These are phyloP conservation scores for Xylaria scruposa DNA, from an alignment of 495 filamentous ascomycete genomes.

Conservation along the genomic window DNA sequence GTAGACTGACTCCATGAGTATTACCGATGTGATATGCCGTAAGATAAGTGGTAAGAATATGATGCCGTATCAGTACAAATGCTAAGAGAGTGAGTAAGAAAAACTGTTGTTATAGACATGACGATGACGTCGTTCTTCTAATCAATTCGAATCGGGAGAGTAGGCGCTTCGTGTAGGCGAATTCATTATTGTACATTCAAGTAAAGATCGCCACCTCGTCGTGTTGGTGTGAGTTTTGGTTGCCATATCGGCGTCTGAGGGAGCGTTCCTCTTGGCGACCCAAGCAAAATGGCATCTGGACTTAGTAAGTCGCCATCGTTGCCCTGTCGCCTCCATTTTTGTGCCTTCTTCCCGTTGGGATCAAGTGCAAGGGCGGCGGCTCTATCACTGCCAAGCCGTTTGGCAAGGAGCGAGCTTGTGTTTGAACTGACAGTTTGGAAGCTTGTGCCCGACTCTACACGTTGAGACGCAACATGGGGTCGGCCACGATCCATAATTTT, in stretches of 20 bases:
- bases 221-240: conserved; percentile 51
- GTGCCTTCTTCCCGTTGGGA: conserved; percentile 31
- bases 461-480: conserved; percentile 18
- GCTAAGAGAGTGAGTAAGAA: neutral
- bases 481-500: conserved; percentile 7
- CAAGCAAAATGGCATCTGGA: conserved; percentile 27
- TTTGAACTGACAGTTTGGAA: conserved; percentile 33
- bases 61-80: neutral
- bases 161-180: neutral
- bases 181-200: conserved; percentile 45
- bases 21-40: conserved; percentile 14
- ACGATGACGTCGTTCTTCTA: neutral
- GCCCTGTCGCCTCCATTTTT: conserved; percentile 31
- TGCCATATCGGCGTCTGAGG: conserved; percentile 59
- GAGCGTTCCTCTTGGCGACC: conserved; percentile 35
- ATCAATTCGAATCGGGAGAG: neutral
- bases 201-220: conserved; percentile 50
- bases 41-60: neutral
- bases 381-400: conserved; percentile 56
- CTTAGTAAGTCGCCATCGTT: conserved; percentile 25
- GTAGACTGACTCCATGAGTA: neutral
- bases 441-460: conserved; percentile 31
- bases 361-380: conserved; percentile 49
- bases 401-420: conserved; percentile 51
- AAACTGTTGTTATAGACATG: neutral